phyloP scores from a whole-genome alignment of 257 asterid species.

The Nemophila menziesii region DNA sequence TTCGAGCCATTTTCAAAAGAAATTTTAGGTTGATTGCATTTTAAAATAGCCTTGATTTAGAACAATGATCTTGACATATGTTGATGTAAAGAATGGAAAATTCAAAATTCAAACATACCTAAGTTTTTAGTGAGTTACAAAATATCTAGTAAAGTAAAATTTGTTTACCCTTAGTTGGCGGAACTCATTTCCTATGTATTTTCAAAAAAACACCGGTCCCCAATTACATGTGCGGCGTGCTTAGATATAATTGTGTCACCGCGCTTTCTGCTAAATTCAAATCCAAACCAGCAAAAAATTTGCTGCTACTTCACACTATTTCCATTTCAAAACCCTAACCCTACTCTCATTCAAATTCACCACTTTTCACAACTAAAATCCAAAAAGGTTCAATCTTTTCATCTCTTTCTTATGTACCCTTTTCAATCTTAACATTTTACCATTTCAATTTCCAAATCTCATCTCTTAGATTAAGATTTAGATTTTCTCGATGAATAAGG shows the following conservation, averaged over 20 bases:
- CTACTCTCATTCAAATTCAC: not conserved
- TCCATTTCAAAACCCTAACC: not conserved
- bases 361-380: not conserved
- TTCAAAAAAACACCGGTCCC: constrained; percentile 1
- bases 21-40: no score
- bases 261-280: constrained; percentile 24
- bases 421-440: not conserved
- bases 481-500: constrained; percentile 7
- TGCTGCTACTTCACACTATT: not conserved
- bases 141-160: no score
- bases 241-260: no score
- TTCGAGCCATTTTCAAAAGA: no score
- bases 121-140: no score
- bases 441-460: not conserved
- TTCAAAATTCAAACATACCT: no score
- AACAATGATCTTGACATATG: no score
- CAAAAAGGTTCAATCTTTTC: not conserved
- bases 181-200: no score
- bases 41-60: no score
- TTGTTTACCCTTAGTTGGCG: no score
- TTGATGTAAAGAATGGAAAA: no score
- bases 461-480: constrained; percentile 2
- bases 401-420: not conserved
- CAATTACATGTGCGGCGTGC: not conserved
- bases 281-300: not conserved